Conservation (phyloP, 768 basidiomycete species). For the Lyophyllum decastes region DNA sequence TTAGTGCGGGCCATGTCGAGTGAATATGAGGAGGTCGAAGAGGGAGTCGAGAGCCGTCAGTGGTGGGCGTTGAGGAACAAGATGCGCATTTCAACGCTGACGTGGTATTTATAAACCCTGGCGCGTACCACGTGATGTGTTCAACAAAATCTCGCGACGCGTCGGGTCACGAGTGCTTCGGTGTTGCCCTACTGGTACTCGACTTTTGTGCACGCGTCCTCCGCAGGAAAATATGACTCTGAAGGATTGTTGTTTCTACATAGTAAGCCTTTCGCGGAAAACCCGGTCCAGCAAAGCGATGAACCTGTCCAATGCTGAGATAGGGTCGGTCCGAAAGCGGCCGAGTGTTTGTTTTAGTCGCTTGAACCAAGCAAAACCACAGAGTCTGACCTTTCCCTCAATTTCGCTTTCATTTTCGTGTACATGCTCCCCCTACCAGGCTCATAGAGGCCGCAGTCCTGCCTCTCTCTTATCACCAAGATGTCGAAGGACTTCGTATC, state of each 20-base stretch:
- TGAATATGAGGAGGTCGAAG: neutral
- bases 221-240: neutral
- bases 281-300: too few relatives aligned
- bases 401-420: neutral
- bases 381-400: neutral
- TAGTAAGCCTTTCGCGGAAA: too few relatives aligned
- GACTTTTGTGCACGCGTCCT: too few relatives aligned
- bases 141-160: constrained; percentile 9
- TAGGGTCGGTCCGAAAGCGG: neutral
- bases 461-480: neutral
- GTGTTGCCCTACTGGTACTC: too few relatives aligned
- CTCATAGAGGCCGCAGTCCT: neutral
- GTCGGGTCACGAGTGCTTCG: neutral
- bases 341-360: neutral
- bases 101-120: constrained; percentile 8
- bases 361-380: neutral
- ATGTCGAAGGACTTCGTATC: constrained; percentile 1
- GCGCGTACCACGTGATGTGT: constrained; percentile 13
- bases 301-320: too few relatives aligned
- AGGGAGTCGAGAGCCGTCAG: neutral
- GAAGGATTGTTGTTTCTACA: neutral
- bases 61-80: constrained; percentile 15
- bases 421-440: neutral
- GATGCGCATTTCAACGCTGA: neutral
- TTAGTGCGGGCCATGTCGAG: constrained; percentile 17